Percentiles rank a stretch among this genome's conserved stretches.
phyloP scores from a whole-genome alignment of 2,329 filamentous ascomycete genomes.

The Neofusicoccum laricinum region DNA sequence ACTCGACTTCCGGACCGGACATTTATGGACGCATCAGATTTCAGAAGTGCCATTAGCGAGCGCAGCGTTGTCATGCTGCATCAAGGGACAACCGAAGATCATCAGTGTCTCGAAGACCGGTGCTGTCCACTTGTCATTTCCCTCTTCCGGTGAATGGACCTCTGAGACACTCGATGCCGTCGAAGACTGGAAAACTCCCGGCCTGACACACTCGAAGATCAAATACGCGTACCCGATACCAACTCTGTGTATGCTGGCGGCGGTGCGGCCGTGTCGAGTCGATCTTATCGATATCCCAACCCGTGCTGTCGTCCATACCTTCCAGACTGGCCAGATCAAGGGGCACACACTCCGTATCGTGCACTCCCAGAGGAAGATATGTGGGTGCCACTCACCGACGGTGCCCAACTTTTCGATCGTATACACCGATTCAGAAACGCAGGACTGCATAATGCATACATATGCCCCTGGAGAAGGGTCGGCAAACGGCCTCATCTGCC shows the following conservation, averaged over 20 bases:
- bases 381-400: conserved; percentile 54
- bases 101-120: conserved; percentile 34
- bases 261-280: conserved; percentile 55
- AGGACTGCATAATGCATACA: conserved; percentile 63
- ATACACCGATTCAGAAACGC: conserved; percentile 59
- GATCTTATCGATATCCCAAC: conserved; percentile 61
- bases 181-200: conserved; percentile 21
- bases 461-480: conserved; percentile 55
- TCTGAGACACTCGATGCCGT: conserved; percentile 34
- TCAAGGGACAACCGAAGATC: conserved; percentile 29
- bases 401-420: conserved; percentile 63
- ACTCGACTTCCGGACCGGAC: conserved; percentile 48
- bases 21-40: conserved; percentile 30
- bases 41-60: conserved; percentile 27
- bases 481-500: conserved; percentile 54
- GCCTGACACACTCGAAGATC: conserved; percentile 44
- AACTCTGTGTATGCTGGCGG: conserved; percentile 58
- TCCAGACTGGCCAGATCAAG: conserved; percentile 58
- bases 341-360: conserved; percentile 60
- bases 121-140: conserved; percentile 30
- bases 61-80: conserved; percentile 27
- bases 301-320: conserved; percentile 59
- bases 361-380: conserved; percentile 52
- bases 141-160: conserved; percentile 24
- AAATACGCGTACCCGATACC: conserved; percentile 60